These are phyloP conservation scores for Pichia inconspicua DNA, from an alignment of 1,139 yeast species.

Conservation along the genomic window DNA sequence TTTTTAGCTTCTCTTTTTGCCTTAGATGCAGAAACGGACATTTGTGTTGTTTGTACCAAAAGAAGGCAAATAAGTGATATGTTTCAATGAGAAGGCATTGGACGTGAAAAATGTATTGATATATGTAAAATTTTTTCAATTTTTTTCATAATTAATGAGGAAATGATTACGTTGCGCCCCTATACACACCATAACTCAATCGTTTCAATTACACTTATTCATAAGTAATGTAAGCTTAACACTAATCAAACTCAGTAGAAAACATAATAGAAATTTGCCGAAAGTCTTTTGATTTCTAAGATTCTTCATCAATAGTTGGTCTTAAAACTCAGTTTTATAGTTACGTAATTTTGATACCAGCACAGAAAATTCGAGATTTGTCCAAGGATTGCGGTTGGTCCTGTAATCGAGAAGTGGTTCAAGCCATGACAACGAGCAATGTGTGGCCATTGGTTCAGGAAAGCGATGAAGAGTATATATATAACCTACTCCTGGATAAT, in stretches of 20 bases:
- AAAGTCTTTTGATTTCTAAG: no score
- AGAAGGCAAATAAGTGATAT: neutral
- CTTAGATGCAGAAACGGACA: constrained; percentile 76
- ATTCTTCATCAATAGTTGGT: no score
- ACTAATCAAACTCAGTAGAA: no score
- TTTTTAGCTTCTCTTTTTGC: constrained; percentile 95
- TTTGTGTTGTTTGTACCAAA: constrained; percentile 4
- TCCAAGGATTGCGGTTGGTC: neutral
- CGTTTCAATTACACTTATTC: no score
- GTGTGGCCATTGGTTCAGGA: neutral
- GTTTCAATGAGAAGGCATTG: neutral
- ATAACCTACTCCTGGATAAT: no score
- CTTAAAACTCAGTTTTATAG: neutral
- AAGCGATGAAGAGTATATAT: neutral
- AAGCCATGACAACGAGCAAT: neutral
- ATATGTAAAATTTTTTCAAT: no score
- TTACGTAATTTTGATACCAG: neutral
- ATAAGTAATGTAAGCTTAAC: no score
- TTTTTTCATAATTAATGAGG: no score
- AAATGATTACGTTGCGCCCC: neutral
- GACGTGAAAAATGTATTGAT: neutral
- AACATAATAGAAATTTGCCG: no score
- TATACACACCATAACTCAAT: no score
- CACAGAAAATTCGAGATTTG: neutral
- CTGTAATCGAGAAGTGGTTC: neutral